Evolutionary conservation across 2,329 filamentous ascomycete species (phyloP).

Genomic region (Phoma sp.): DNA sequence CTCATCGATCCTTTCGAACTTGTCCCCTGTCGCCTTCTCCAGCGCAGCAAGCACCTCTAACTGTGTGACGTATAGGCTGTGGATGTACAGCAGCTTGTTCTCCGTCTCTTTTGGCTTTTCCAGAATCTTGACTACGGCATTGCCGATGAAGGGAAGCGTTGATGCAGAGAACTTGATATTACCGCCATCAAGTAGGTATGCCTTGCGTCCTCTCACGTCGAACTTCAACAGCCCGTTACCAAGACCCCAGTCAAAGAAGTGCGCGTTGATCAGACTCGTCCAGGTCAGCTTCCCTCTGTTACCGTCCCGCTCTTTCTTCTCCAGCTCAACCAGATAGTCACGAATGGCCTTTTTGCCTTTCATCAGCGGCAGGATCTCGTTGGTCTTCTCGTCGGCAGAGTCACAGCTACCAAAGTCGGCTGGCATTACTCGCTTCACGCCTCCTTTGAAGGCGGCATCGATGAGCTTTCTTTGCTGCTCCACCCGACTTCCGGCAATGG

Average conservation of each 20-base stretch:
- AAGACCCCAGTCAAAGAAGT: constrained; percentile 68
- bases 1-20: constrained; percentile 57
- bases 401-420: constrained; percentile 63
- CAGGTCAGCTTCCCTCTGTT: constrained; percentile 56
- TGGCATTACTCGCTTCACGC: constrained; percentile 66
- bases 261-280: constrained; percentile 65
- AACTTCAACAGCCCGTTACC: constrained; percentile 59
- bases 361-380: constrained; percentile 60
- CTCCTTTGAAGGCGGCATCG: constrained; percentile 64
- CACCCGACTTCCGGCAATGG: constrained; percentile 55
- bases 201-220: constrained; percentile 58
- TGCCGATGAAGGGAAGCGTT: constrained; percentile 60
- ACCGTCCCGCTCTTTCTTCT: constrained; percentile 47
- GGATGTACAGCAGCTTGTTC: constrained; percentile 65
- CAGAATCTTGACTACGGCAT: constrained; percentile 61
- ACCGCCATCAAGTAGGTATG: constrained; percentile 64
- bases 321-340: constrained; percentile 57
- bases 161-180: constrained; percentile 61
- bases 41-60: constrained; percentile 63
- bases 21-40: constrained; percentile 60
- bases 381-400: constrained; percentile 49
- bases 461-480: constrained; percentile 59
- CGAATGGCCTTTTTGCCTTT: constrained; percentile 54
- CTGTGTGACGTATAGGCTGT: constrained; percentile 65
- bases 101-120: constrained; percentile 54